Evolutionary conservation across 495 filamentous ascomycete species (phyloP).

Genomic region (Penicillium macrosclerotiorum): DNA sequence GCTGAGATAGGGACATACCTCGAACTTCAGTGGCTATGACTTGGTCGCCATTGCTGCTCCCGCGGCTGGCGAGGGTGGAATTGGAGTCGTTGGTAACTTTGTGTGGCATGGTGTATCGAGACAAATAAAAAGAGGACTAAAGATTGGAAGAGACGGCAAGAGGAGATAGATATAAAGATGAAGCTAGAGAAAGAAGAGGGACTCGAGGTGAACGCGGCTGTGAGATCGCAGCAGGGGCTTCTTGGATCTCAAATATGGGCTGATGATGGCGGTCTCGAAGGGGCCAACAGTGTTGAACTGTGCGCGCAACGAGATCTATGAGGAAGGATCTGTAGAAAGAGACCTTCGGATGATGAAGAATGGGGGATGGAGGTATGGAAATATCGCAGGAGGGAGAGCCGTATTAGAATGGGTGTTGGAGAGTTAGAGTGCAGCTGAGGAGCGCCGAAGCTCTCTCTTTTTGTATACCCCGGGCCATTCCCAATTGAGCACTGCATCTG

Average conservation of each 20-base stretch:
- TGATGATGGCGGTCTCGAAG: slow-evolving; percentile 10
- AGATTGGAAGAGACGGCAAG: slow-evolving; percentile 5
- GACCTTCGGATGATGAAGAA: slow-evolving; percentile 1
- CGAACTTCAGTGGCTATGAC: slow-evolving; percentile 37
- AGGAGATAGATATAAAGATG: neutral
- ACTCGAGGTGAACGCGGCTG: slow-evolving; percentile 2
- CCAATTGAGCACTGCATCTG: slow-evolving; percentile 25
- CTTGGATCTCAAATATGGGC: no score
- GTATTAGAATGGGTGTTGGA: slow-evolving; percentile 4
- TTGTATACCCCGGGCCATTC: slow-evolving; percentile 29
- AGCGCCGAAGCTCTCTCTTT: no score
- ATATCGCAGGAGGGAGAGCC: slow-evolving; percentile 5
- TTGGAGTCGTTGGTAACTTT: slow-evolving; percentile 46
- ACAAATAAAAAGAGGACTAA: neutral
- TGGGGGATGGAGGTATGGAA: slow-evolving; percentile 5
- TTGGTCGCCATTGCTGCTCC: slow-evolving; percentile 35
- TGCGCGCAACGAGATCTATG: slow-evolving; percentile 16
- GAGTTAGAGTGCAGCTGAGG: neutral
- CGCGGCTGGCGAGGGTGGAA: slow-evolving; percentile 42
- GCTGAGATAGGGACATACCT: slow-evolving; percentile 41
- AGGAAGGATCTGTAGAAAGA: slow-evolving; percentile 14
- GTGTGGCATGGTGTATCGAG: slow-evolving; percentile 36
- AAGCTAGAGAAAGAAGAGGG: slow-evolving; percentile 1
- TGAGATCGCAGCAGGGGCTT: slow-evolving; percentile 1
- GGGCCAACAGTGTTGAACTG: slow-evolving; percentile 29